Evolutionary conservation across 495 filamentous ascomycete genomes (phyloP).

Genomic region (Annulohypoxylon nitens): DNA sequence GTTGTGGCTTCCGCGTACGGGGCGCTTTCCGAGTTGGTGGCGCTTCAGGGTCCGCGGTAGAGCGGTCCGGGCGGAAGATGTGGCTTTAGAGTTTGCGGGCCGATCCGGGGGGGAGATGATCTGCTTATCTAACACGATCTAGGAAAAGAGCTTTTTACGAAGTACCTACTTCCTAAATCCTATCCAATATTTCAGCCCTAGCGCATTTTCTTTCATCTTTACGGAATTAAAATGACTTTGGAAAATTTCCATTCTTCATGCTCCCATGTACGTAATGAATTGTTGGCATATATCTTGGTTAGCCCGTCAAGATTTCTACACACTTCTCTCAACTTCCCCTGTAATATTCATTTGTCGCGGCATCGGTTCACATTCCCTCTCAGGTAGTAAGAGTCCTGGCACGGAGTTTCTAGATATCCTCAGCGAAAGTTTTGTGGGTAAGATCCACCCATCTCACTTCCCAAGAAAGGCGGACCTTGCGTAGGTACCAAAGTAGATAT

Average conservation of each 20-base stretch:
- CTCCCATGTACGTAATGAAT: neutral
- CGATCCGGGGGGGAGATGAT: constrained; percentile 12
- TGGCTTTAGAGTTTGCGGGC: constrained; percentile 11
- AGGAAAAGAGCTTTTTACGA: neutral
- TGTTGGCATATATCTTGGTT: neutral
- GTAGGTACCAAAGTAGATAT: neutral
- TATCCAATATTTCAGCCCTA: neutral
- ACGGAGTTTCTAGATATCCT: constrained; percentile 18
- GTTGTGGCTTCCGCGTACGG: constrained; percentile 2
- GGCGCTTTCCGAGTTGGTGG: neutral
- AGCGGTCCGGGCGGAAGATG: neutral
- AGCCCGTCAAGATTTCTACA: neutral
- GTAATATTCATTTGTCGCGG: neutral
- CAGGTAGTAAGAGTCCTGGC: neutral
- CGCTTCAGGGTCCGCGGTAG: neutral
- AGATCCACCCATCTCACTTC: neutral
- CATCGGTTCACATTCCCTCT: neutral
- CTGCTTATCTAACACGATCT: neutral
- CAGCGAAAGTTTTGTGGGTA: neutral
- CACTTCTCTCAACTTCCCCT: neutral
- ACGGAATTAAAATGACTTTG: no score
- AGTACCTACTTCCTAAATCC: neutral
- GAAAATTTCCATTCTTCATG: no score
- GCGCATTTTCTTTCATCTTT: no score
- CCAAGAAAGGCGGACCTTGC: neutral